phyloP scores from a whole-genome alignment of 2,329 filamentous ascomycete genomes.

The Apiospora malaysiana region DNA sequence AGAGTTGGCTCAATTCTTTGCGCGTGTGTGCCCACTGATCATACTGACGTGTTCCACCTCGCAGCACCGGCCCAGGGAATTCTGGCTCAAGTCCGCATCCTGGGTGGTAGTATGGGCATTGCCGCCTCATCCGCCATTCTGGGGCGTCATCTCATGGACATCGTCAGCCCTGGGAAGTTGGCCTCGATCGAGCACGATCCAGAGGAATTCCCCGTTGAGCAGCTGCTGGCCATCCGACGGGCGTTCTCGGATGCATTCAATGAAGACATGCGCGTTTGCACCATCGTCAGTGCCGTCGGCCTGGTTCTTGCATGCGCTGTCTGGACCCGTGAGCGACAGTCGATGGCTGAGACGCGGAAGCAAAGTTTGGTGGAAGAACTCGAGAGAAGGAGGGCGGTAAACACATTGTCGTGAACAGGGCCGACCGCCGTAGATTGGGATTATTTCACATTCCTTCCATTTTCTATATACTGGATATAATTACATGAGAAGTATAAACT shows the following conservation, averaged over 20 bases:
- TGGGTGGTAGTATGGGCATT: slow-evolving; percentile 61
- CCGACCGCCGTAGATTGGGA: background rate
- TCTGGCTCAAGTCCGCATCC: slow-evolving; percentile 55
- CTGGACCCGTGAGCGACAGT: slow-evolving; percentile 42
- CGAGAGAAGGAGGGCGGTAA: slow-evolving; percentile 30
- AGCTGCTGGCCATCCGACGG: slow-evolving; percentile 42
- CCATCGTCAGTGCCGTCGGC: slow-evolving; percentile 47
- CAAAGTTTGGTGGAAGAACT: slow-evolving; percentile 34
- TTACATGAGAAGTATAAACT: too few relatives aligned
- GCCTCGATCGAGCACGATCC: slow-evolving; percentile 29
- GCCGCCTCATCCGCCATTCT: slow-evolving; percentile 57
- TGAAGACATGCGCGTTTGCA: slow-evolving; percentile 53
- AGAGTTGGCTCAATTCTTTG: too few relatives aligned
- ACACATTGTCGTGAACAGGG: background rate
- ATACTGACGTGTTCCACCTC: slow-evolving; percentile 4
- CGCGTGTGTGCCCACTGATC: background rate
- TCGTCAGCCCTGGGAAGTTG: slow-evolving; percentile 38
- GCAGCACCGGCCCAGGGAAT: slow-evolving; percentile 59
- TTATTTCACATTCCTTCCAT: too few relatives aligned
- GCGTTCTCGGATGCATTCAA: slow-evolving; percentile 53
- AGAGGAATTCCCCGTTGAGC: slow-evolving; percentile 33
- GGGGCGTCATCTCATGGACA: slow-evolving; percentile 38
- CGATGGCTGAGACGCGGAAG: slow-evolving; percentile 36
- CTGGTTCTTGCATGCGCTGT: slow-evolving; percentile 47
- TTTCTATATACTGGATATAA: too few relatives aligned